Evolutionary conservation across 2,329 filamentous ascomycete species (phyloP), one percentile per base, ranked within the genome.

Genomic region (Ustulina deusta): DNA sequence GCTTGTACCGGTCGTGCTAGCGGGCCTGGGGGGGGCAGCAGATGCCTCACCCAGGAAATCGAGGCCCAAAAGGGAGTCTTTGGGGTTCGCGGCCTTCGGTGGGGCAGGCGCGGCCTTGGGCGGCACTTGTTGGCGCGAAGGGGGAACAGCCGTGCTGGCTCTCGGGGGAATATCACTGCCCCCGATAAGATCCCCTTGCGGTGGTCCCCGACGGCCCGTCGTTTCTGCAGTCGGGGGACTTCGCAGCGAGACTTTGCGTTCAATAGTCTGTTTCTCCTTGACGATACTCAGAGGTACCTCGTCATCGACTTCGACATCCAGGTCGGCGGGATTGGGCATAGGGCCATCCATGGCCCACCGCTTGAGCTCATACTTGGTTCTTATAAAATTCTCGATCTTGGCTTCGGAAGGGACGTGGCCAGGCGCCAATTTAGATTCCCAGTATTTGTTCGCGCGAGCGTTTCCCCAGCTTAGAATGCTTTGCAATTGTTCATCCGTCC

Each of bases 321-420:
- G 82, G 1, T 92, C 93, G 2, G 93, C 87, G n/a, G 97, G 96
- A 78, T 98, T 94, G 5, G 97, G 97, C 78, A 97, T 95, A 5
- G 90, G 90, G 1, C 96, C 96, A 69, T 99, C 96, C 94, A 98
- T 98, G n/a, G 94, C 92, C 96, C 96, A 99, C 83, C 97, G 88
- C 87, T 97, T 98, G 61, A 96, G 92, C 80, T 99, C 96, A 81
- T 99, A 99, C 82, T 99, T 99, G 64, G 97, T 99, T 73, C 96
- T 90, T 76, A 99, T 98, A 78, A 99, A 99, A 85, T 98, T 99
- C 86, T 99, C 96, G 75, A 99, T 98, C 86, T 99, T 99, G 73
- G 92, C 88, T 83, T 99, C 97, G 25, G 95, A 97, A 1, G 96
- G 96, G 54, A 95, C 89, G 81, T 99, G 96, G 67, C 94, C 94